phyloP scores from a whole-genome alignment of 495 filamentous ascomycete species.

The Chaetomium tenue region DNA sequence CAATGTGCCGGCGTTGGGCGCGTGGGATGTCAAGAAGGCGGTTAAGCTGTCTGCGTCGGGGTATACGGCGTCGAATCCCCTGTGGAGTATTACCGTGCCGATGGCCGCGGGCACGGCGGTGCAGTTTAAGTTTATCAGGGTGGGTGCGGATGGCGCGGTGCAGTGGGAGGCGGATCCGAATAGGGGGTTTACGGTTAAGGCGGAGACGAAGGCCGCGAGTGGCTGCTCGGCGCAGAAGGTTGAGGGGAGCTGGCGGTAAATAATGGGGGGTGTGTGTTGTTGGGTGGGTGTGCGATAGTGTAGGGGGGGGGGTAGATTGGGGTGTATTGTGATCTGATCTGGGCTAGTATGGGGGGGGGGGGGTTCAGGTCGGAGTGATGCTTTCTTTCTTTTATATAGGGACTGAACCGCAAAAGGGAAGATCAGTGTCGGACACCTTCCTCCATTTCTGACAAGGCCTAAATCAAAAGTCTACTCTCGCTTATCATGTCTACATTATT shows the following conservation, averaged over 20 bases:
- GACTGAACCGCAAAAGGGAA: no score
- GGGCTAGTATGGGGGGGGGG: no score
- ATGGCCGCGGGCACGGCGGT: constrained; percentile 54
- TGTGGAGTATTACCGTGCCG: constrained; percentile 56
- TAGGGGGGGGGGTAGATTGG: not conserved
- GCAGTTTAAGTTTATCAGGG: constrained; percentile 68
- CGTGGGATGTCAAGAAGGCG: constrained; percentile 53
- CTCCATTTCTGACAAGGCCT: no score
- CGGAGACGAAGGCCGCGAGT: constrained; percentile 45
- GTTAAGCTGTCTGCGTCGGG: constrained; percentile 51
- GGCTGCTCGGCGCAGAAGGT: constrained; percentile 13
- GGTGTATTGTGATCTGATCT: no score
- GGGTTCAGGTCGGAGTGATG: no score
- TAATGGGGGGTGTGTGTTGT: not conserved
- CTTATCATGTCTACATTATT: no score
- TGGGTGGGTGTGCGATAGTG: not conserved
- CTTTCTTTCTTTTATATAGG: no score
- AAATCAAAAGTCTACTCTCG: no score
- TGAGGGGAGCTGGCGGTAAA: constrained; percentile 11
- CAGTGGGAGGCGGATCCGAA: constrained; percentile 68
- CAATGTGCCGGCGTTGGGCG: constrained; percentile 53
- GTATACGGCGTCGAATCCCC: constrained; percentile 56
- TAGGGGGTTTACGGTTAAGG: constrained; percentile 55
- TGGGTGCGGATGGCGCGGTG: constrained; percentile 53
- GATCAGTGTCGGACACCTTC: no score